These are phyloP conservation scores for Lichtheimia corymbifera DNA, from an alignment of 371 early-diverging fungal species.

Conservation along the genomic window DNA sequence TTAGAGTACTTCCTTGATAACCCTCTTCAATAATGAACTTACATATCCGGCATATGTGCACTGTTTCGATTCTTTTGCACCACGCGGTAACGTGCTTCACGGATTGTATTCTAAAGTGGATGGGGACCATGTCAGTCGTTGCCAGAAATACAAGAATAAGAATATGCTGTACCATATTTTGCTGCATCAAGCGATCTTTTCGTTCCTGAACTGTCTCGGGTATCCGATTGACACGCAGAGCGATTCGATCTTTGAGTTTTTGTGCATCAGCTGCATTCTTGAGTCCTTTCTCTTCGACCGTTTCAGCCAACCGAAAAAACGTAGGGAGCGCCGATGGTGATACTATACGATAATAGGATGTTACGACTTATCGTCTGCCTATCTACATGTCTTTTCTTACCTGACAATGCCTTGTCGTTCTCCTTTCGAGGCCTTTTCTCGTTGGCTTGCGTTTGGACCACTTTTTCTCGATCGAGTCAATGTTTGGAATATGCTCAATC, in stretches of 20 bases:
- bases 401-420: conserved; percentile 1
- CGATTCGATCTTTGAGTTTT: conserved; percentile 58
- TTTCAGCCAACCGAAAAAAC: conserved; percentile 65
- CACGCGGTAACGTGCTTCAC: conserved; percentile 61
- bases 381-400: conserved; percentile 1
- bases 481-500: not conserved
- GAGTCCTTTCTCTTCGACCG: conserved; percentile 63
- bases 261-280: conserved; percentile 51
- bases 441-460: conserved; percentile 35
- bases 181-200: conserved; percentile 35
- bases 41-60: not conserved
- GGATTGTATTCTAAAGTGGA: conserved; percentile 36
- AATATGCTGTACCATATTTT: conserved; percentile 27
- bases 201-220: conserved; percentile 26
- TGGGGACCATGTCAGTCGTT: not conserved
- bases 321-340: conserved; percentile 43
- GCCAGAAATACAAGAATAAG: not conserved
- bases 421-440: conserved; percentile 26
- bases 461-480: conserved; percentile 14
- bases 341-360: conserved; percentile 8
- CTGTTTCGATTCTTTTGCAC: conserved; percentile 52
- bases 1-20: not conserved
- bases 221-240: conserved; percentile 42
- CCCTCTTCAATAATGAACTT: not conserved
- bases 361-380: not conserved